phyloP scores from a whole-genome alignment of 257 asterid genomes.

The Petunia axillaris region DNA sequence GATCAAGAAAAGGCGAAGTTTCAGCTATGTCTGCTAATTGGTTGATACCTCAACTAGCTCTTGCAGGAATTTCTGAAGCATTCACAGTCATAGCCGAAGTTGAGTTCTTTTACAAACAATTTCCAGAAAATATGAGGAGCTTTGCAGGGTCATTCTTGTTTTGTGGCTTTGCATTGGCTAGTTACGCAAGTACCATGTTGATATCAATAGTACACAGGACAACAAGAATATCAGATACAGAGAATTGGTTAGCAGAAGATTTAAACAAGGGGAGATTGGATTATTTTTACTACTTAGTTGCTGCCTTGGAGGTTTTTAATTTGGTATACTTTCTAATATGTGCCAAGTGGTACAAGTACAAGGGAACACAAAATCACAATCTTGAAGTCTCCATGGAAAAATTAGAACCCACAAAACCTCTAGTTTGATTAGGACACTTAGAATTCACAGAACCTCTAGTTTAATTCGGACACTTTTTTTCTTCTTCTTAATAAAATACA shows the following conservation, averaged over 20 bases:
- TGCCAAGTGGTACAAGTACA: slow-evolving; percentile 46
- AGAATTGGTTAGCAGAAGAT: slow-evolving; percentile 45
- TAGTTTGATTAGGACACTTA: slow-evolving; percentile 26
- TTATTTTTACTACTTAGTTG: slow-evolving; percentile 39
- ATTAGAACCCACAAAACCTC: slow-evolving; percentile 19
- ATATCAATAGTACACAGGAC: slow-evolving; percentile 33
- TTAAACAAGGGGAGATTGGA: slow-evolving; percentile 47
- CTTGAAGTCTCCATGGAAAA: slow-evolving; percentile 25
- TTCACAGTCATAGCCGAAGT: slow-evolving; percentile 33
- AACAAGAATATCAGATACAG: slow-evolving; percentile 27
- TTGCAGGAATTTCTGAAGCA: slow-evolving; percentile 44
- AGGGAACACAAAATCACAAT: slow-evolving; percentile 25
- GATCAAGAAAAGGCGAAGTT: slow-evolving; percentile 28
- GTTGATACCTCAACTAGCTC: slow-evolving; percentile 42
- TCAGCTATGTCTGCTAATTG: slow-evolving; percentile 46
- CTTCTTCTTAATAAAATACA: not conserved
- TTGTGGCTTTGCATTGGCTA: slow-evolving; percentile 33
- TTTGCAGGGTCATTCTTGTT: slow-evolving; percentile 42
- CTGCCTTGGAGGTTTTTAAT: slow-evolving; percentile 32
- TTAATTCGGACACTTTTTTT: slow-evolving; percentile 1
- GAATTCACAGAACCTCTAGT: slow-evolving; percentile 26
- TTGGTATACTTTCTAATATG: slow-evolving; percentile 36
- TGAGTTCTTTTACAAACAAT: slow-evolving; percentile 45
- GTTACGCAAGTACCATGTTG: slow-evolving; percentile 39
- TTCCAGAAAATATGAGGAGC: slow-evolving; percentile 50